Evolutionary conservation across 768 basidiomycete species (phyloP), one percentile per base, ranked within the genome.

Genomic region (Tulasnella sp.): DNA sequence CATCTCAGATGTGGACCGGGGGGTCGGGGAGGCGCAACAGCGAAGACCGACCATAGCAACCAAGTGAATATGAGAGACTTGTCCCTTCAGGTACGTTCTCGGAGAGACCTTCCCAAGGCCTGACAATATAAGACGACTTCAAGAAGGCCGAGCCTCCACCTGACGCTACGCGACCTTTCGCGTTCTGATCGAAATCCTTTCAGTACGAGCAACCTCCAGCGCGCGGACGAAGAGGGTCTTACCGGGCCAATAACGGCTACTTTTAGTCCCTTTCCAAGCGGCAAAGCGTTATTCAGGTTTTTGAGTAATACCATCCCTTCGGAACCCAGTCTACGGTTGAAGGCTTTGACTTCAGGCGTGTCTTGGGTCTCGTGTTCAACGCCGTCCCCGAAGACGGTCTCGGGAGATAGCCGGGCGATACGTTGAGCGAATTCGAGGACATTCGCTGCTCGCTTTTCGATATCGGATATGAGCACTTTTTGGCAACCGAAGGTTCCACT

Each of bases 291-390:
- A 18, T 84, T 83, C 27, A 88, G 84, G 83, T 94, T 94, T 87
- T 93, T 93, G 77, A 95, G 85, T 40, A 95, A 87, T 31, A 94
- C 93, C 80, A 95, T 92, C 0, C 91, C 88, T 83, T 92, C 89
- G 4, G 89, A 88, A 0, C 92, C 93, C n/a, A 92, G 86, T 75
- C 87, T 87, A 68, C 91, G 89, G 88, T 94, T 89, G 74, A 94
- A 88, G 2, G 83, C 85, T 44, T 80, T 81, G 34, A 81, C 77
- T 78, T 82, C 82, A 5, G 75, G 62, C 31, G 80, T 81, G 58
- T 83, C 83, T 8, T 71, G 42, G 18, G 82, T 81, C n/a, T 58
- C 48, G 4, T 78, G 75, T 48, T 82, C 81, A n/a, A 79, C 39
- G 40, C 75, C 80, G 39, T 81, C 81, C 92, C 92, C 81, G 34